These are phyloP conservation scores for Aegle marmelos DNA, from an alignment of 345 rosid species.

Conservation along the genomic window DNA sequence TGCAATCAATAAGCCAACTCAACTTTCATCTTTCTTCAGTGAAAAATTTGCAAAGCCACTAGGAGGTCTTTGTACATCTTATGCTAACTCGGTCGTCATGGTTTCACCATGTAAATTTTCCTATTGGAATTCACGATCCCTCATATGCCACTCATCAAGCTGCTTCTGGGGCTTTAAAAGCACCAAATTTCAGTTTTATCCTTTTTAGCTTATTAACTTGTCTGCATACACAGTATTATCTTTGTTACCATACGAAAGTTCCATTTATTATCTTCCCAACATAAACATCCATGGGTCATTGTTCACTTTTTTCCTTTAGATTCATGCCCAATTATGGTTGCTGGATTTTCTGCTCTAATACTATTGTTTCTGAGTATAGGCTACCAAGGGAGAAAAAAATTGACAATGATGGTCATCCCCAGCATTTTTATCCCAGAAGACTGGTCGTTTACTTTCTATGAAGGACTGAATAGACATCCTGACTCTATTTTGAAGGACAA, in stretches of 20 bases:
- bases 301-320: background rate
- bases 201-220: background rate
- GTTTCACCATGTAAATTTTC: background rate
- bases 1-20: background rate
- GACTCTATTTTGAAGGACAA: slow-evolving; percentile 91
- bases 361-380: slow-evolving; percentile 38
- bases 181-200: background rate
- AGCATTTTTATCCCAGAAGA: slow-evolving; percentile 94
- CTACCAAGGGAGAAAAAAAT: slow-evolving; percentile 66
- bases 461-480: slow-evolving; percentile 92
- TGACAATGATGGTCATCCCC: slow-evolving; percentile 94
- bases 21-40: background rate
- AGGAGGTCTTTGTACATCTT: background rate
- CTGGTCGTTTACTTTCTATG: slow-evolving; percentile 96
- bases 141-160: background rate
- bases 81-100: too few species aligned
- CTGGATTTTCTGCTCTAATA: slow-evolving; percentile 5
- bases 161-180: background rate
- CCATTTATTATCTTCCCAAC: too few species aligned
- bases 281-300: too few species aligned
- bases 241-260: too few species aligned
- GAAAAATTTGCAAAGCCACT: background rate
- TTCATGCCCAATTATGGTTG: background rate
- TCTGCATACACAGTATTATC: background rate
- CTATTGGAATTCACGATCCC: background rate